Evolutionary conservation across 805 yeast species (phyloP), one percentile per base, ranked within the genome.

Genomic region (Candida coleopterorum): DNA sequence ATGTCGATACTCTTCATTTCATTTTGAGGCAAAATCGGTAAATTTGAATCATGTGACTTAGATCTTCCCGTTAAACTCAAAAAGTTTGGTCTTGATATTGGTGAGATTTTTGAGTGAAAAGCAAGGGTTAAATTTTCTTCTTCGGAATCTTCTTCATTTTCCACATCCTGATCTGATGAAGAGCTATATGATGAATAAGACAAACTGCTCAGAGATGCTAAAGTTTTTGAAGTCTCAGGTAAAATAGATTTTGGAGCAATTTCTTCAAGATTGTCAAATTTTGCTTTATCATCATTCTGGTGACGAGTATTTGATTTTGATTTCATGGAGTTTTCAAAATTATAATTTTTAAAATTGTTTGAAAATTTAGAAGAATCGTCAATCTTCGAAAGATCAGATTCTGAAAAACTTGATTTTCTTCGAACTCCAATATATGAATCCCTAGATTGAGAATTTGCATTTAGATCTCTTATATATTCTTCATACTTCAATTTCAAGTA

Each of bases 81-180:
- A 40, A 62, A 55, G 15, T 58, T 58, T 1, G 72, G 71, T 18
- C 64, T 48, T 6, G 58, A 41, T 2, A 48, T 35, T 1, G 62
- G 64, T 0, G 58, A 55, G 7, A 66, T 55, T 42, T 67, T 66
- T 3, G 73, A 65, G 2, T 67, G 48, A 43, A 72, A 68, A 18
- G 68, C 70, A 26, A 72, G 53, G 1, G 74, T 70, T 38, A 71
- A 50, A 42, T 70, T 66, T 14, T 65, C 73, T 22, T 60, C 60
- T 6, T 60, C 70, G 41, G 28, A 51, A n/a, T 37, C 44, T 8
- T 43, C 48, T 21, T 39, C 38, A 12, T 39, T 46, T 10, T 45
- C 48, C 29, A 38, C 32, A 2, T 34, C 39, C 9, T 37, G 44
- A 30, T 40, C 35, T 3, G 35, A 35, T 8, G 49, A 41, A 15